phyloP scores from a whole-genome alignment of 1,139 yeast species.

The Torulaspora globosa region DNA sequence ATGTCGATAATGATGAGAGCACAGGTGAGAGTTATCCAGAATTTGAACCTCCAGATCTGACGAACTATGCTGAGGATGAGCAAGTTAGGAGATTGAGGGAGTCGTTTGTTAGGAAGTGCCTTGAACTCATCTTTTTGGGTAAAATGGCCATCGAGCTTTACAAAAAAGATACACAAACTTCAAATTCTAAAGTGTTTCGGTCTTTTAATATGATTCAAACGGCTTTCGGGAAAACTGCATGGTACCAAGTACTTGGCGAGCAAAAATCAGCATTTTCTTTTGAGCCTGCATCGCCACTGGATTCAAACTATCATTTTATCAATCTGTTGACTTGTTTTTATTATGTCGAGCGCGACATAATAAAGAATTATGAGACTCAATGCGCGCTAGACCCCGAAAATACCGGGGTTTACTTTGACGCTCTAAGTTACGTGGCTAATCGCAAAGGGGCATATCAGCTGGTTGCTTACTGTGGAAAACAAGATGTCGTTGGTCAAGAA shows the following conservation, averaged over 20 bases:
- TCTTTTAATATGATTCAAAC: slow-evolving; percentile 41
- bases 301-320: slow-evolving; percentile 40
- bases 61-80: slow-evolving; percentile 37
- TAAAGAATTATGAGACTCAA: slow-evolving; percentile 57
- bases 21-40: slow-evolving; percentile 42
- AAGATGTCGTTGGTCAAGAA: slow-evolving; percentile 60
- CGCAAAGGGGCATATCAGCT: slow-evolving; percentile 46
- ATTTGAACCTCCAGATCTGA: slow-evolving; percentile 56
- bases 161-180: slow-evolving; percentile 12
- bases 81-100: slow-evolving; percentile 40
- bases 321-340: slow-evolving; percentile 56
- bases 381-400: slow-evolving; percentile 50
- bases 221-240: slow-evolving; percentile 39
- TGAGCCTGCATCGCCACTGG: slow-evolving; percentile 31
- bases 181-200: slow-evolving; percentile 21
- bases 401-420: slow-evolving; percentile 65
- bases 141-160: slow-evolving; percentile 31
- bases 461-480: slow-evolving; percentile 50
- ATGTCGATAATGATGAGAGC: slow-evolving; percentile 42
- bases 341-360: slow-evolving; percentile 59
- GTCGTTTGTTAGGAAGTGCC: slow-evolving; percentile 46
- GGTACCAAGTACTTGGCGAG: slow-evolving; percentile 45
- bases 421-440: slow-evolving; percentile 49
- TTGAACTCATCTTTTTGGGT: slow-evolving; percentile 49
- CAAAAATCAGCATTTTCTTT: slow-evolving; percentile 24